Evolutionary conservation across 2,329 filamentous ascomycete genomes (phyloP).

Genomic region (Calonectria montana): DNA sequence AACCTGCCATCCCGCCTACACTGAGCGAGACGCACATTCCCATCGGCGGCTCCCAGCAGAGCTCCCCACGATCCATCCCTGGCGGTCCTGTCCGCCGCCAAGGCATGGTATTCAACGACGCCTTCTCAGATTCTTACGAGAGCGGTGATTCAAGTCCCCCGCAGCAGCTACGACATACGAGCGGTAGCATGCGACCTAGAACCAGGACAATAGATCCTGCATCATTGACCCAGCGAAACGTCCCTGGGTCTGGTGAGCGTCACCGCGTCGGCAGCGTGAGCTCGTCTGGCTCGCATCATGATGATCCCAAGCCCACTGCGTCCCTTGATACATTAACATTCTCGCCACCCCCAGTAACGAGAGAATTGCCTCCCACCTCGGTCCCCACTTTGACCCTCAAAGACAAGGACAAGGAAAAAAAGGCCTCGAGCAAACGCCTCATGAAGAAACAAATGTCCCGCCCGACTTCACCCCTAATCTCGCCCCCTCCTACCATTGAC

Average conservation of each 20-base stretch:
- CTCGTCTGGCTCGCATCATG: slow-evolving; percentile 67
- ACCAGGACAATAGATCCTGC: slow-evolving; percentile 70
- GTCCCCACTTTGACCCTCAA: slow-evolving; percentile 1
- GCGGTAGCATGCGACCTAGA: slow-evolving; percentile 59
- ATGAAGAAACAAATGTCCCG: slow-evolving; percentile 67
- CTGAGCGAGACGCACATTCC: slow-evolving; percentile 38
- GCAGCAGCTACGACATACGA: slow-evolving; percentile 48
- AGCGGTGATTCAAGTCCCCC: slow-evolving; percentile 54
- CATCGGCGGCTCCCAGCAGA: slow-evolving; percentile 45
- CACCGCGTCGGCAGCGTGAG: slow-evolving; percentile 79
- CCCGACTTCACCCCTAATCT: slow-evolving; percentile 68
- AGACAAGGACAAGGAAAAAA: slow-evolving; percentile 52
- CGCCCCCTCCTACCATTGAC: slow-evolving; percentile 68
- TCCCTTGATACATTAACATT: slow-evolving; percentile 56
- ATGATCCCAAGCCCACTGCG: slow-evolving; percentile 59
- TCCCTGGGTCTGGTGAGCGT: slow-evolving; percentile 59
- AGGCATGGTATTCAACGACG: slow-evolving; percentile 71
- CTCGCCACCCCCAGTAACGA: slow-evolving; percentile 50
- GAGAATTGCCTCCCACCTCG: slow-evolving; percentile 48
- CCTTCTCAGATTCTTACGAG: slow-evolving; percentile 63
- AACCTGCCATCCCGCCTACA: slow-evolving; percentile 43
- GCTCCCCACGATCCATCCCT: slow-evolving; percentile 47
- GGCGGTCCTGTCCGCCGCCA: slow-evolving; percentile 60
- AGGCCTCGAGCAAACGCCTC: slow-evolving; percentile 61
- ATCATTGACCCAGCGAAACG: slow-evolving; percentile 58